These are phyloP conservation scores for Bertia moriformis DNA, from an alignment of 2,329 filamentous ascomycete species.

Conservation along the genomic window DNA sequence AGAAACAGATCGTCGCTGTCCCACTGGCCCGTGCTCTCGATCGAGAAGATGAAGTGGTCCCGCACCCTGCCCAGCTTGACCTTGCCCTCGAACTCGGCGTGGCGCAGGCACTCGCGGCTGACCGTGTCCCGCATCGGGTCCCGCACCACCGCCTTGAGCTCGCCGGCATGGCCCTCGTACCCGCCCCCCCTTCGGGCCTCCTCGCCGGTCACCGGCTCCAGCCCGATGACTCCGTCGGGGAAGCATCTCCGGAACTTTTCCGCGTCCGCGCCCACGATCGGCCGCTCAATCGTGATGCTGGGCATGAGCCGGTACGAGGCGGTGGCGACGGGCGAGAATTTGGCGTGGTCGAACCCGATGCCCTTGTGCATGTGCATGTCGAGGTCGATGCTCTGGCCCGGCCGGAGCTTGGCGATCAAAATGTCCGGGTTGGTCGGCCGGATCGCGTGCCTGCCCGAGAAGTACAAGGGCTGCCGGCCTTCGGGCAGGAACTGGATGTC, in stretches of 20 bases:
- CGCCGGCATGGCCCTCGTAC: slow-evolving; percentile 62
- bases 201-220: slow-evolving; percentile 55
- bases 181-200: slow-evolving; percentile 50
- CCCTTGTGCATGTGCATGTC: slow-evolving; percentile 92
- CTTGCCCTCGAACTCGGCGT: slow-evolving; percentile 87
- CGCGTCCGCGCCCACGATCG: slow-evolving; percentile 76
- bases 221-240: slow-evolving; percentile 69
- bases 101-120: slow-evolving; percentile 78
- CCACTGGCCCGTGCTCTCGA: slow-evolving; percentile 92
- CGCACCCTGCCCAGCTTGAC: slow-evolving; percentile 79
- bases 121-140: slow-evolving; percentile 92
- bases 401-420: slow-evolving; percentile 81
- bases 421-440: slow-evolving; percentile 79
- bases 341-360: slow-evolving; percentile 83
- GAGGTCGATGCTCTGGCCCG: slow-evolving; percentile 73
- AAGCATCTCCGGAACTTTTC: slow-evolving; percentile 85
- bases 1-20: slow-evolving; percentile 88
- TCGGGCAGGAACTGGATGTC: slow-evolving; percentile 66
- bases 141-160: slow-evolving; percentile 73
- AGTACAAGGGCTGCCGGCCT: slow-evolving; percentile 58
- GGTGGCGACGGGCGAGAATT: slow-evolving; percentile 91
- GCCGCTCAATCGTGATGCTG: slow-evolving; percentile 66
- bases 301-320: slow-evolving; percentile 86
- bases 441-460: slow-evolving; percentile 55
- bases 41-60: slow-evolving; percentile 93